phyloP scores from a whole-genome alignment of 306 rosid genomes.

The Castanospermum australe region DNA sequence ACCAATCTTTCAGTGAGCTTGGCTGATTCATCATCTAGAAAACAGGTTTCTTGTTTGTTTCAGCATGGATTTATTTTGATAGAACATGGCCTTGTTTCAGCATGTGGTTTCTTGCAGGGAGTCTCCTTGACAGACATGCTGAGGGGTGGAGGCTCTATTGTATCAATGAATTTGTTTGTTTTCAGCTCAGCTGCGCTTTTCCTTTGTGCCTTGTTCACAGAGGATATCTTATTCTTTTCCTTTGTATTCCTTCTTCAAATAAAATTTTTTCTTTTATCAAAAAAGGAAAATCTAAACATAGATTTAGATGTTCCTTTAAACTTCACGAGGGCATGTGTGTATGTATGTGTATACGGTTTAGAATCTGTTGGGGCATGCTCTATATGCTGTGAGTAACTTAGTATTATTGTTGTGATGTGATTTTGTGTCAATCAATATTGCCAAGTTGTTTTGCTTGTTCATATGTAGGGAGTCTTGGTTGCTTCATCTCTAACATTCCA shows the following conservation, averaged over 20 bases:
- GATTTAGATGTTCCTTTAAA: slow-evolving; percentile 12
- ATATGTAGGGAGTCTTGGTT: not conserved
- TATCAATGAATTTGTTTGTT: slow-evolving; percentile 15
- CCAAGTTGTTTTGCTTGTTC: slow-evolving; percentile 16
- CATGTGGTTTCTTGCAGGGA: slow-evolving; percentile 8
- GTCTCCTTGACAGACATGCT: slow-evolving; percentile 1
- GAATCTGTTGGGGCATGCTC: not conserved
- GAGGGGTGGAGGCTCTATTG: not conserved
- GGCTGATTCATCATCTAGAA: slow-evolving; percentile 81
- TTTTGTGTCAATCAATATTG: not conserved
- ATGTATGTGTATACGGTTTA: not conserved
- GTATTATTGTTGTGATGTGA: not conserved
- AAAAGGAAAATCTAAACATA: slow-evolving; percentile 11
- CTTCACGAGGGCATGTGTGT: not conserved
- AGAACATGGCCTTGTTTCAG: slow-evolving; percentile 10
- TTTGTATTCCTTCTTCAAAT: slow-evolving; percentile 8
- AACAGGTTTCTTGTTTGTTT: slow-evolving; percentile 50
- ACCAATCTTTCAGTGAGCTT: slow-evolving; percentile 94
- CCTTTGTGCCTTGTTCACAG: not conserved
- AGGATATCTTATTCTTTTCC: not conserved
- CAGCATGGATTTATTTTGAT: slow-evolving; percentile 1
- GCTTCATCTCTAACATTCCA: slow-evolving; percentile 6
- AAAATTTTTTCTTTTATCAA: not conserved
- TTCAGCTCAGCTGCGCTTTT: not conserved
- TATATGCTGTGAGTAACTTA: not conserved